Conservation (phyloP, 2,329 filamentous ascomycete species). For the Lojkania enalia region DNA sequence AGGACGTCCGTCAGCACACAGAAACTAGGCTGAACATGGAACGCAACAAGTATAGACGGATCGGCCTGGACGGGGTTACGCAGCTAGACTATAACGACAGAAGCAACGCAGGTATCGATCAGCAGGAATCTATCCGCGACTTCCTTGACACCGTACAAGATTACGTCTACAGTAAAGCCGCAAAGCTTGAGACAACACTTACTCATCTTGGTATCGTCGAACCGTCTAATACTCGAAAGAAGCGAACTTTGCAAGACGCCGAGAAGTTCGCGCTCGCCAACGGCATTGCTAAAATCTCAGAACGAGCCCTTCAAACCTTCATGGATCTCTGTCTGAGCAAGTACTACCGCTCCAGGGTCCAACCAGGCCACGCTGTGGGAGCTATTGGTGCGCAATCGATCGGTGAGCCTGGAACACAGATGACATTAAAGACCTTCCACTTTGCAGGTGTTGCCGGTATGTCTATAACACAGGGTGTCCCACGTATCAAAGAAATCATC, state of each 20-base stretch:
- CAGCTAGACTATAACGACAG: conserved; percentile 70
- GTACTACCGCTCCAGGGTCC: conserved; percentile 86
- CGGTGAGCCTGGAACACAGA: conserved; percentile 96
- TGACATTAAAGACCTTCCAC: conserved; percentile 99
- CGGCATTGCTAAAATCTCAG: conserved; percentile 81
- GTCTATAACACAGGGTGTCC: conserved; percentile 99
- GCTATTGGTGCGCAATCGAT: conserved; percentile 97
- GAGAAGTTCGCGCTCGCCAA: conserved; percentile 53
- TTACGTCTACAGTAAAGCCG: conserved; percentile 67
- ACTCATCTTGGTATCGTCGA: conserved; percentile 29
- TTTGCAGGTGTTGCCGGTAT: conserved; percentile 99
- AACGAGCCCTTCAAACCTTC: conserved; percentile 72
- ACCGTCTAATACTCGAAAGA: conserved; percentile 12
- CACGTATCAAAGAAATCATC: conserved; percentile 99
- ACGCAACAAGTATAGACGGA: conserved; percentile 57
- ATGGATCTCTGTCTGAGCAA: conserved; percentile 83
- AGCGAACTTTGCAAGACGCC: conserved; percentile 38
- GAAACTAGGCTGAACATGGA: conserved; percentile 69
- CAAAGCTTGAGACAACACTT: conserved; percentile 59
- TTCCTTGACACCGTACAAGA: conserved; percentile 79
- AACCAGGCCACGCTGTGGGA: conserved; percentile 93
- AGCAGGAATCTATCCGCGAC: conserved; percentile 73
- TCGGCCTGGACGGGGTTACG: conserved; percentile 38
- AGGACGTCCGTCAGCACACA: conserved; percentile 72
- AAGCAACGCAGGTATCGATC: conserved; percentile 61